phyloP scores from a whole-genome alignment of 2,329 filamentous ascomycete genomes.

The Cordyceps fumosorosea region DNA sequence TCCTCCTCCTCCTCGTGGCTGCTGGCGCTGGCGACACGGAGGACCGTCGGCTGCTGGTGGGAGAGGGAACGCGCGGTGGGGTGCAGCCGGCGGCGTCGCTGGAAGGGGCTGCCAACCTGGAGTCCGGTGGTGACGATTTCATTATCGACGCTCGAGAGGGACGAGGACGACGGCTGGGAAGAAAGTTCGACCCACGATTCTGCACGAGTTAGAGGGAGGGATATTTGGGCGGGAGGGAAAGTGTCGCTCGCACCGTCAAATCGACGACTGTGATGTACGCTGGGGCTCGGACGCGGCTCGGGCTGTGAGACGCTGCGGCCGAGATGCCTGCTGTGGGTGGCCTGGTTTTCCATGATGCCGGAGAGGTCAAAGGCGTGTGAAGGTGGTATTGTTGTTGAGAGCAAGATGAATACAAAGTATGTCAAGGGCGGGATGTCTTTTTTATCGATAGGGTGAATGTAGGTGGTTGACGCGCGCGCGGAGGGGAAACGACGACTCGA shows the following conservation, averaged over 20 bases:
- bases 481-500: slow-evolving; percentile 4
- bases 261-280: slow-evolving; percentile 27
- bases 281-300: slow-evolving; percentile 25
- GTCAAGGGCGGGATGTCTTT: not conserved
- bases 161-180: slow-evolving; percentile 90
- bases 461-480: not conserved
- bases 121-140: slow-evolving; percentile 89
- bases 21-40: slow-evolving; percentile 42
- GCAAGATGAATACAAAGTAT: not conserved
- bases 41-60: slow-evolving; percentile 33
- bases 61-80: slow-evolving; percentile 25
- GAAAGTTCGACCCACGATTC: slow-evolving; percentile 96
- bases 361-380: not conserved
- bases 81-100: slow-evolving; percentile 49
- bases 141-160: slow-evolving; percentile 75
- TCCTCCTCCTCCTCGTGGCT: slow-evolving; percentile 96
- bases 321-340: slow-evolving; percentile 21
- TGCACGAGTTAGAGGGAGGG: slow-evolving; percentile 29
- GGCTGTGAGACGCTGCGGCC: slow-evolving; percentile 22
- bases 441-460: slow-evolving; percentile 4
- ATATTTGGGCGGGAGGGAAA: slow-evolving; percentile 14
- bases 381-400: not conserved
- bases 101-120: slow-evolving; percentile 61
- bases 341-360: slow-evolving; percentile 23
- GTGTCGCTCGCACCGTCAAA: slow-evolving; percentile 29